Evolutionary conservation across 768 basidiomycete species (phyloP), one percentile per base, ranked within the genome.

Genomic region (Chalciporus piperatus): DNA sequence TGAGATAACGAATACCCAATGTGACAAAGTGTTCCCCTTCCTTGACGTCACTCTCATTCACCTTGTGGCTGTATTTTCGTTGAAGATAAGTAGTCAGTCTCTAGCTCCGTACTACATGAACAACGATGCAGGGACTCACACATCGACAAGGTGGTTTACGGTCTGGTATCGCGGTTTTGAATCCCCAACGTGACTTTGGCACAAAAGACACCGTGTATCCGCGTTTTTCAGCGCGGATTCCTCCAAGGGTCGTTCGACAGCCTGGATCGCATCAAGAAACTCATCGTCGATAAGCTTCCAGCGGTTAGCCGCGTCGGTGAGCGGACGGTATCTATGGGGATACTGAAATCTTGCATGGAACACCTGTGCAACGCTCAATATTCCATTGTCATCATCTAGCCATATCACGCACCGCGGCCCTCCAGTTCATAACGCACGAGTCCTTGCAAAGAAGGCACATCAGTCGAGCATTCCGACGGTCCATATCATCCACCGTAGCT

Each of bases 131-230:
- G 11, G 28, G 6, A 11, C 28, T 30, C 28, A 30, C 28, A 30
- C 11, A 30, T 30, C 7, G 28, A 30, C 11, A 30, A 30, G 28
- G 28, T 30, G 28, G 28, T 30, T 30, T 7, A 30, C 7, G 28
- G 28, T 30, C 8, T 30, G 2, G 22, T 3, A 7, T 7, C 28
- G 7, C 28, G 28, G 28, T 7, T 1, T 25, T 16, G 40, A 37
- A 9, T 50, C 48, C 23, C 56, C 53, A 0, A 55, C 41, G 27
- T 38, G 32, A 28, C 52, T 47, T 8, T 17, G 56, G 17, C 56
- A 55, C n/a, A 55, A n/a, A 25, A 55, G 8, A 38, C 52, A 57
- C 33, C 56, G 48, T 20, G 30, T 33, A 14, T 13, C 3, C 3
- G 1, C 2, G 11, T 3, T 11, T 30, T 30, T 7, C 23, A 19